Evolutionary conservation across 192 early-diverging fungal genomes (phyloP), one percentile per base, ranked within the genome.

Genomic region (Podila epicladia): DNA sequence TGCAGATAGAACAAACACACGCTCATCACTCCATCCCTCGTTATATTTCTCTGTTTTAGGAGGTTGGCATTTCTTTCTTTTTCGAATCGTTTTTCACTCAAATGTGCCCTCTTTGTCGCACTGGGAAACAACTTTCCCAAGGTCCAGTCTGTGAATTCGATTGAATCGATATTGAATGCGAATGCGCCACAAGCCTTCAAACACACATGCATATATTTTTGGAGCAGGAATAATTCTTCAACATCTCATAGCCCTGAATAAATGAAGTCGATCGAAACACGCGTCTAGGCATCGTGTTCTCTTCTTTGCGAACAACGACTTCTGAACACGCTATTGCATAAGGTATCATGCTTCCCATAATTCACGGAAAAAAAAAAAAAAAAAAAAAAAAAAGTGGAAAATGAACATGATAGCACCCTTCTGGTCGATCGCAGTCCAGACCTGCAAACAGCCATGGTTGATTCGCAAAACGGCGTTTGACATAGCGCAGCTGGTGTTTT

Each of bases 401-500:
- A 41, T 41, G 62, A 48, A 41, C 17, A 55, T 22, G 22, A 55
- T 0, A 5, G 55, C 9, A 58, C 22, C 17, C 9, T 58, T 57
- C 12, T 45, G 41, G 12, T 15, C 41, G 41, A 45, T 45, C 41
- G 41, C 41, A 45, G 15, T 28, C 59, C 17, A 61, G 29, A 32
- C 28, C 9, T 8, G 24, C 31, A 61, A 61, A 19, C 20, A 33
- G 24, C 17, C 0, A 17, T 26, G 11, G 53, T 13, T 11, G 2
- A 55, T 55, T n/a, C 53, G 53, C 22, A 26, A 24, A 26, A 55
- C 53, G 53, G 53, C 53, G n/a, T 24, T 24, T 24, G 53, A 24
- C 53, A 55, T 55, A 61, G 59, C 28, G 59, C 59, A 61, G 59
- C 12, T 17, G 26, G 17, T 32, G 33, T 17, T 61, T 61, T 61